A percentile compares a stretch with the other conserved stretches of the same genome.
Evolutionary conservation across 257 asterid species (phyloP).

Genomic region (Sherardia arvensis): DNA sequence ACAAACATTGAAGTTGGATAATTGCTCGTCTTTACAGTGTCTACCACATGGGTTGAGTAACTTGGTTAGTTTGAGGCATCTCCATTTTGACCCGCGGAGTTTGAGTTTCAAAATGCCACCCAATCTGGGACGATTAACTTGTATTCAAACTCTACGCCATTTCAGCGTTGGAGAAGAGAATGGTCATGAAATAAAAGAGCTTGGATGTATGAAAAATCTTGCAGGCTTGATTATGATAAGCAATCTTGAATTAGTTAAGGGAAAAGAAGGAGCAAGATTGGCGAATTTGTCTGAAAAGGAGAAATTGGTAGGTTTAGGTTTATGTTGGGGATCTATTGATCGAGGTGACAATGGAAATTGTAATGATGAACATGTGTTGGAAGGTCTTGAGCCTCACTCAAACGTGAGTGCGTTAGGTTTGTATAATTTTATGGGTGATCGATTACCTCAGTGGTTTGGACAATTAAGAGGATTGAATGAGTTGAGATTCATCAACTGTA

Average conservation of each 20-base stretch:
- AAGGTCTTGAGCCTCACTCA: constrained; percentile 27
- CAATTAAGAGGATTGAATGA: background rate
- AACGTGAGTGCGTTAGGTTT: constrained; percentile 14
- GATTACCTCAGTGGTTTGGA: constrained; percentile 19
- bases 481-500: background rate
- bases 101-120: constrained; percentile 8
- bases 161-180: constrained; percentile 11
- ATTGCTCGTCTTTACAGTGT: background rate
- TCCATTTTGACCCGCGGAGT: rapidly evolving
- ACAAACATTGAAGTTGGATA: background rate
- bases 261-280: constrained; percentile 8
- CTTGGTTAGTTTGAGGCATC: background rate
- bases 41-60: background rate
- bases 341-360: background rate
- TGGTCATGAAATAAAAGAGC: constrained; percentile 16
- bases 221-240: constrained; percentile 2
- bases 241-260: constrained; percentile 10
- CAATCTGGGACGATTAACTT: constrained; percentile 15
- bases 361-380: constrained; percentile 13
- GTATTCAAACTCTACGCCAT: background rate
- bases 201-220: constrained; percentile 19
- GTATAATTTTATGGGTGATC: constrained; percentile 2
- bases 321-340: background rate
- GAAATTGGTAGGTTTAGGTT: background rate
- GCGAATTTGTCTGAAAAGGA: constrained; percentile 11